Evolutionary conservation across 345 rosid genomes (phyloP).

Genomic region (Ceriops zippeliana): DNA sequence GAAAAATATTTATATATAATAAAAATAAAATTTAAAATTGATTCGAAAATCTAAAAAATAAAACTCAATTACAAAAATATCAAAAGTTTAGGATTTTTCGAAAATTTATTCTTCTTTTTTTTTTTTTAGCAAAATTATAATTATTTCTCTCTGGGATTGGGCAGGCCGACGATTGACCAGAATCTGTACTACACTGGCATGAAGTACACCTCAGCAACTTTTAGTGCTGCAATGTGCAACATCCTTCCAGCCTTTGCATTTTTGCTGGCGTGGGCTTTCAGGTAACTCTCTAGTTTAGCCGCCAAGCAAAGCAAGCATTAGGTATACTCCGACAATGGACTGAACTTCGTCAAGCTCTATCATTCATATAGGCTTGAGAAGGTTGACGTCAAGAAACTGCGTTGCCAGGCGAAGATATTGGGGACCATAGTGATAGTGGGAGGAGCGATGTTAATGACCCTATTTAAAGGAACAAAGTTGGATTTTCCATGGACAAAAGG

Average conservation of each 20-base stretch:
- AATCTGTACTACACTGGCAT: constrained; percentile 71
- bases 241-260: constrained; percentile 84
- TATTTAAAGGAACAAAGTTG: constrained; percentile 53
- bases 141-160: neutral
- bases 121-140: no score
- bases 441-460: constrained; percentile 89
- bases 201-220: constrained; percentile 80
- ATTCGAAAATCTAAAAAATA: no score
- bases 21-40: no score
- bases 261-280: constrained; percentile 72
- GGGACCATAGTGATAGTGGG: constrained; percentile 84
- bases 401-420: constrained; percentile 73
- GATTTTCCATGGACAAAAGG: constrained; percentile 64
- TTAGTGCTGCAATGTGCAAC: constrained; percentile 74
- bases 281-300: constrained; percentile 68
- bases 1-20: no score
- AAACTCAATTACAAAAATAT: no score
- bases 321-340: neutral
- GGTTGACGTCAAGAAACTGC: constrained; percentile 47
- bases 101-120: no score
- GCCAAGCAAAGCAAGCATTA: no score
- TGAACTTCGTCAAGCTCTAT: neutral
- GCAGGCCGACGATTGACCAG: constrained; percentile 62
- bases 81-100: no score
- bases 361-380: constrained; percentile 56